Conservation (phyloP, 2,329 filamentous ascomycete genomes). For the Neonectria sp. region DNA sequence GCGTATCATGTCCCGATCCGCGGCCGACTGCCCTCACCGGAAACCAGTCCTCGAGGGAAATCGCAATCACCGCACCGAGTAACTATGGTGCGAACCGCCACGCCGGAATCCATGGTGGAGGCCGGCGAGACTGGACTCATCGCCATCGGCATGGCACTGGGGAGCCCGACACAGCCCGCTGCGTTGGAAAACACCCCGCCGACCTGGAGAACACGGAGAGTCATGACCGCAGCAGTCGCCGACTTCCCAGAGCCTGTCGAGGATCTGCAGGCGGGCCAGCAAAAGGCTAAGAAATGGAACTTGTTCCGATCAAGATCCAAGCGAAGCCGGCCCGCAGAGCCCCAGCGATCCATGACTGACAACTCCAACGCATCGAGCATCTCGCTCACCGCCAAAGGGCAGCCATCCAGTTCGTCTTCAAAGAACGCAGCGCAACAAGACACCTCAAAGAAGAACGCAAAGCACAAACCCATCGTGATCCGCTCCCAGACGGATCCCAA, state of each 20-base stretch:
- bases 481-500: slow-evolving; percentile 61
- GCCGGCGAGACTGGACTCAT: slow-evolving; percentile 47
- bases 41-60: slow-evolving; percentile 55
- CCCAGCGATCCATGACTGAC: slow-evolving; percentile 45
- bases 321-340: slow-evolving; percentile 41
- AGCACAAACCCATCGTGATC: slow-evolving; percentile 61
- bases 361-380: slow-evolving; percentile 41
- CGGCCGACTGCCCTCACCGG: slow-evolving; percentile 60
- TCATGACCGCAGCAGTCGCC: slow-evolving; percentile 40
- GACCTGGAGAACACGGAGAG: slow-evolving; percentile 51
- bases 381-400: slow-evolving; percentile 35
- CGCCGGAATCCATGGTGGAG: slow-evolving; percentile 60
- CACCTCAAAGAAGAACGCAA: slow-evolving; percentile 42
- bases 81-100: slow-evolving; percentile 57
- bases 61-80: slow-evolving; percentile 47
- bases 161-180: slow-evolving; percentile 72
- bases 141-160: slow-evolving; percentile 81
- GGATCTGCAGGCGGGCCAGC: slow-evolving; percentile 52
- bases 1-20: slow-evolving; percentile 60
- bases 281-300: slow-evolving; percentile 70
- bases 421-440: slow-evolving; percentile 29
- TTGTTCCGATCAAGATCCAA: slow-evolving; percentile 66
- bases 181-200: slow-evolving; percentile 39
- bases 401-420: slow-evolving; percentile 19
- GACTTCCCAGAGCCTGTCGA: slow-evolving; percentile 39